Evolutionary conservation across 805 yeast genomes (phyloP), one percentile per base, ranked within the genome.

Genomic region (Candida pseudoglaebosa): DNA sequence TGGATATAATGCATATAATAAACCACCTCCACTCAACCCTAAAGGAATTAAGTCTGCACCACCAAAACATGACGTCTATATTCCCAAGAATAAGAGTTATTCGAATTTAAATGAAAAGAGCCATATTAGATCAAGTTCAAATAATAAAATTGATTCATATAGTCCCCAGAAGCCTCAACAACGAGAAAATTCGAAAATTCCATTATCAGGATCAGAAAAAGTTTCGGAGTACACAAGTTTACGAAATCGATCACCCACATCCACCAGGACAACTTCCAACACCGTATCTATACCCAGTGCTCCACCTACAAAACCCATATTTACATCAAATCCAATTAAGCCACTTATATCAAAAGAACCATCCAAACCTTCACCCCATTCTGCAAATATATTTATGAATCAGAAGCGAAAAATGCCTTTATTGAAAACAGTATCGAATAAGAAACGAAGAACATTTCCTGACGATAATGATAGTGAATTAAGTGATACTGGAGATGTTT

Each of bases 391-490:
- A 24, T 46, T 46, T 34, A 46, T 46, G 47, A 39, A 20, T 5
- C 32, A 33, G 7, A 28, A 39, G 20, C 13, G 42, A n/a, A 24
- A 24, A 8, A 16, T 15, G 31, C 36, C 35, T 3, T 13, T 19
- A 8, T 17, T 17, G 24, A 24, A 39, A 18, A 30, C 24, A 12
- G 13, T 9, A 19, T 33, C 8, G 19, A 19, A 12, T 31, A 40
- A 40, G 24, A 36, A 20, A 21, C 16, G 40, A n/a, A 40, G 26
- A 28, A 8, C 35, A 10, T 4, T 18, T 22, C 20, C 24, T 13
- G 41, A 32, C 2, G 44, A 40, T 14, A 37, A 21, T 19, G 61
- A 56, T 8, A 50, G 56, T 41, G 60, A 57, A 40, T 39, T 57
- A 18, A 54, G 54, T 13, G 62, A 57, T 31, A 45, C 49, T 29